A percentile compares a stretch with the other conserved stretches of the same genome.
Conservation (phyloP, 2,329 filamentous ascomycete genomes). For the Trematosphaeria pertusa region DNA sequence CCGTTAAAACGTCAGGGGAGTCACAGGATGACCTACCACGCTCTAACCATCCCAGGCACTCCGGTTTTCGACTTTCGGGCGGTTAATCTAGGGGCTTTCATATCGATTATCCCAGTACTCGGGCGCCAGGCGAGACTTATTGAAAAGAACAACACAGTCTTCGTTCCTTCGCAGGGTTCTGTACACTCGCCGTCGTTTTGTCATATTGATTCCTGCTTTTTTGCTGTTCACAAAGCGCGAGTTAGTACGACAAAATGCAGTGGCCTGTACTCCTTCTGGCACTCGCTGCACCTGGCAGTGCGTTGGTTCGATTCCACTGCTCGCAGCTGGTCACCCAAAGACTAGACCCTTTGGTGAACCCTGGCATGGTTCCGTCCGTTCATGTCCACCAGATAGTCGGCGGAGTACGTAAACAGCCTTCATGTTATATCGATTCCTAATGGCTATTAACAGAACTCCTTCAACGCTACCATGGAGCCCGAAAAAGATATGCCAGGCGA, state of each 20-base stretch:
- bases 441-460: constrained; percentile 21
- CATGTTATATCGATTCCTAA: not conserved
- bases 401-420: constrained; percentile 15
- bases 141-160: too few species aligned
- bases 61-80: too few species aligned
- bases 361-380: constrained; percentile 24
- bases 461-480: constrained; percentile 28
- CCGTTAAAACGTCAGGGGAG: too few species aligned
- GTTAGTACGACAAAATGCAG: constrained; percentile 24
- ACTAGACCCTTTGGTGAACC: constrained; percentile 28
- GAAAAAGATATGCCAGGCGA: constrained; percentile 26
- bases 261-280: constrained; percentile 21
- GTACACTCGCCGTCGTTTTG: constrained; percentile 3
- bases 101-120: too few species aligned
- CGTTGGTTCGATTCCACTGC: constrained; percentile 32
- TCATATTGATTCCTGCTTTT: too few species aligned
- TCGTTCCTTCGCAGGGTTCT: not conserved
- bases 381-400: constrained; percentile 35
- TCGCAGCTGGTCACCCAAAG: constrained; percentile 29
- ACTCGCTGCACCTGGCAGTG: constrained; percentile 21
- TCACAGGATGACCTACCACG: too few species aligned
- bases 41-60: too few species aligned
- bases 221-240: too few species aligned
- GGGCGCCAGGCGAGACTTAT: too few species aligned
- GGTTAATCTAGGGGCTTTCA: too few species aligned